Evolutionary conservation across 768 basidiomycete genomes (phyloP).

Genomic region (Mycena crocata): DNA sequence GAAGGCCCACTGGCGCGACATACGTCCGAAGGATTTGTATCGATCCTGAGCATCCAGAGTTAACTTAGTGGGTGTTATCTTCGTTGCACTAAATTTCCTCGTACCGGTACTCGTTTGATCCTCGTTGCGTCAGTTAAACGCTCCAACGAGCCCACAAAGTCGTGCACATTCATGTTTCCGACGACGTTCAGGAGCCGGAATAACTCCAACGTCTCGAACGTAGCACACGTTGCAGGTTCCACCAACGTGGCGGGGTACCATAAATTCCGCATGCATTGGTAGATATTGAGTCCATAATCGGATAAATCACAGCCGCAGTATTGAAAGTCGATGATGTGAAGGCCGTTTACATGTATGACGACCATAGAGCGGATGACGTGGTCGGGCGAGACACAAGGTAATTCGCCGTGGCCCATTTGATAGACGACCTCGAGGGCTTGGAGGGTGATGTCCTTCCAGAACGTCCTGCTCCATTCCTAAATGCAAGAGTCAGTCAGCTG

Average conservation of each 20-base stretch:
- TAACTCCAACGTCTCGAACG: too few species aligned
- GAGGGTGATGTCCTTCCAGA: not conserved
- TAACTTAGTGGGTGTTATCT: not conserved
- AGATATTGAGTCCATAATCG: not conserved
- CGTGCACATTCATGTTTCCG: too few species aligned
- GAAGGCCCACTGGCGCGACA: slow-evolving; percentile 14
- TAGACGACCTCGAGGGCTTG: not conserved
- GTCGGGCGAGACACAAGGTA: not conserved
- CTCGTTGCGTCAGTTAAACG: not conserved
- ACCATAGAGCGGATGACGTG: not conserved
- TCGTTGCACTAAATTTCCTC: not conserved
- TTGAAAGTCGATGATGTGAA: not conserved
- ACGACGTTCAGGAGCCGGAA: too few species aligned
- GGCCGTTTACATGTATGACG: not conserved
- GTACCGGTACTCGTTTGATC: not conserved
- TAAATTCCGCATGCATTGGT: slow-evolving; percentile 6
- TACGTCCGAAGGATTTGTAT: slow-evolving; percentile 2
- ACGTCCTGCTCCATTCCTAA: slow-evolving; percentile 15
- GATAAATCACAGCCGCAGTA: slow-evolving; percentile 2
- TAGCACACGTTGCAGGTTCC: too few species aligned
- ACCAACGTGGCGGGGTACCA: slow-evolving; percentile 19
- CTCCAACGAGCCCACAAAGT: not conserved
- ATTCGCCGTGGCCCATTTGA: slow-evolving; percentile 22
- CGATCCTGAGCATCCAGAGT: slow-evolving; percentile 11
- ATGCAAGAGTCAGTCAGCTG: too few species aligned